phyloP scores from a whole-genome alignment of 805 yeast genomes.

The Ogataea methanolica region DNA sequence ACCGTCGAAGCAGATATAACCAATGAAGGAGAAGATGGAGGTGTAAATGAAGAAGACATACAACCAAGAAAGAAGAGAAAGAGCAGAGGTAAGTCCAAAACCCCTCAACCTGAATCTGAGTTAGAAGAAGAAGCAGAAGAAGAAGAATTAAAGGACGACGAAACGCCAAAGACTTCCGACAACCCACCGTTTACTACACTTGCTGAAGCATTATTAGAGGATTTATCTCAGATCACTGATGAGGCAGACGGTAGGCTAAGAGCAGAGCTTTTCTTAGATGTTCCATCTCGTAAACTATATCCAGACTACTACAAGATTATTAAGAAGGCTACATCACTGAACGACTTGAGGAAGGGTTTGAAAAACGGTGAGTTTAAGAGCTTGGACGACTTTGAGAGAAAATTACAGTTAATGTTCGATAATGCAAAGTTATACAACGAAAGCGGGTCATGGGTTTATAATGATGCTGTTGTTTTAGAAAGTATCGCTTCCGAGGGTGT shows the following conservation, averaged over 20 bases:
- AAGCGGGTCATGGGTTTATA: conserved; percentile 59
- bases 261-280: conserved; percentile 57
- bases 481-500: conserved; percentile 25
- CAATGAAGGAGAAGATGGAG: conserved; percentile 7
- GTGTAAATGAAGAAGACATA: conserved; percentile 5
- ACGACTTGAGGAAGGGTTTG: conserved; percentile 47
- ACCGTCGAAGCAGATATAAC: conserved; percentile 19
- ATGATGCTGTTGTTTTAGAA: conserved; percentile 50
- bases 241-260: conserved; percentile 39
- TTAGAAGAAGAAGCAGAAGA: conserved; percentile 4
- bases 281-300: conserved; percentile 71
- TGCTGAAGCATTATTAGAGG: conserved; percentile 37
- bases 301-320: conserved; percentile 81
- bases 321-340: conserved; percentile 54
- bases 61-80: conserved; percentile 5
- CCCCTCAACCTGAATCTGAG: background rate
- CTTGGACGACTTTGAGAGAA: conserved; percentile 45
- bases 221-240: conserved; percentile 37
- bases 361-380: conserved; percentile 31
- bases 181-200: conserved; percentile 15
- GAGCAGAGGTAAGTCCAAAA: background rate
- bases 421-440: conserved; percentile 70
- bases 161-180: conserved; percentile 6
- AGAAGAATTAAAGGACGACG: conserved; percentile 5
- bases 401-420: conserved; percentile 50